These are phyloP conservation scores for Fusarium hainanense DNA, from an alignment of 2,329 filamentous ascomycete genomes.

Conservation along the genomic window DNA sequence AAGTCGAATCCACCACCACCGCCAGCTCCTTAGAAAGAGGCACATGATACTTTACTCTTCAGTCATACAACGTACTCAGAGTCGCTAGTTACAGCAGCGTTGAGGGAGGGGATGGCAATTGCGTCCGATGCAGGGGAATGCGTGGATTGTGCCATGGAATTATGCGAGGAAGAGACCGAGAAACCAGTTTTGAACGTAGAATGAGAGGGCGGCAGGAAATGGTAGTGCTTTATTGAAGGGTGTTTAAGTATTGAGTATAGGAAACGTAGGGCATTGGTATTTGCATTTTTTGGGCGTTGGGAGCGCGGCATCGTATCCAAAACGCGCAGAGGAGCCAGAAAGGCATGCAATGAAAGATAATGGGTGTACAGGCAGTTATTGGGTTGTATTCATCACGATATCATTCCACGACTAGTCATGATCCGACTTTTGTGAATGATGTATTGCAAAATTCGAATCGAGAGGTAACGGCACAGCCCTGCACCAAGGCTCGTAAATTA, in stretches of 20 bases:
- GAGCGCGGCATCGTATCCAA: conserved; percentile 5
- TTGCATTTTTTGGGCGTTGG: conserved; percentile 39
- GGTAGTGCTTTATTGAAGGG: conserved; percentile 5
- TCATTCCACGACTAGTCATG: neutral
- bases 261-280: neutral
- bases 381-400: conserved; percentile 26
- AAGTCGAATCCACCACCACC: conserved; percentile 48
- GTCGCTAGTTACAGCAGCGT: neutral
- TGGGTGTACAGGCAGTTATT: conserved; percentile 17
- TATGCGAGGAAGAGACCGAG: neutral
- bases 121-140: neutral
- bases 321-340: neutral
- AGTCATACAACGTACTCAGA: neutral
- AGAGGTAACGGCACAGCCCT: neutral
- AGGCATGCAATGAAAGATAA: conserved; percentile 14
- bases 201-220: conserved; percentile 3
- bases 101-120: neutral
- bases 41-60: neutral
- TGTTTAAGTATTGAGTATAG: conserved; percentile 18
- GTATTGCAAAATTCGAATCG: neutral
- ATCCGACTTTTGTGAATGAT: neutral
- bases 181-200: neutral
- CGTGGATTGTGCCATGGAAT: neutral
- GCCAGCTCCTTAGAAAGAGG: conserved; percentile 38
- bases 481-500: neutral